Conservation (phyloP, 129 eudicot genomes). For the Arctium lappa region DNA sequence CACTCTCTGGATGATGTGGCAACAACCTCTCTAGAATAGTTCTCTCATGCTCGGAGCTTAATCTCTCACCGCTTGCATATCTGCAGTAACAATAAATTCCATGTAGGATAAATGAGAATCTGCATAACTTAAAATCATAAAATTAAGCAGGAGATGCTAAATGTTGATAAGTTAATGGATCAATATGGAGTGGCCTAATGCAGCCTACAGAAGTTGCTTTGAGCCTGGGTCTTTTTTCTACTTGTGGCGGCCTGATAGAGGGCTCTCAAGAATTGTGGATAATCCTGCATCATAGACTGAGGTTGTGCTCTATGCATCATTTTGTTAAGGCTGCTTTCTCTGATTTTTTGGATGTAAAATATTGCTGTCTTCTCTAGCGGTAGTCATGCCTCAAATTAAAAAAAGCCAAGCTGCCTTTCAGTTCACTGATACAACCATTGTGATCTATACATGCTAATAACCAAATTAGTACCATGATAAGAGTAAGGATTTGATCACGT, state of each 20-base stretch:
- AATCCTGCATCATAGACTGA: not conserved
- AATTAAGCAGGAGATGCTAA: not conserved
- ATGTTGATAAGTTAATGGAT: not conserved
- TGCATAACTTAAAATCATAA: not conserved
- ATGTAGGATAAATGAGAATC: slow-evolving; percentile 12
- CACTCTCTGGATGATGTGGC: slow-evolving; percentile 84
- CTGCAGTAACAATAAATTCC: slow-evolving; percentile 39
- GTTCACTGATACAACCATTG: too few relatives aligned
- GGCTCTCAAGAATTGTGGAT: not conserved
- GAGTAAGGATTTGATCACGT: too few relatives aligned
- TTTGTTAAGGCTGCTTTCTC: not conserved
- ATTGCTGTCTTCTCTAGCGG: too few relatives aligned
- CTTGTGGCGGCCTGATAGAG: not conserved
- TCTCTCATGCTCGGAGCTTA: slow-evolving; percentile 79
- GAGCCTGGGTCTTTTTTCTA: not conserved
- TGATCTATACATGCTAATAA: too few relatives aligned
- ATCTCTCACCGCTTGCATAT: slow-evolving; percentile 75
- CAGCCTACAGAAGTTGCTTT: not conserved
- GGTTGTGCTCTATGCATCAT: not conserved
- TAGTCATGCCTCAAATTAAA: too few relatives aligned
- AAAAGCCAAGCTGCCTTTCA: too few relatives aligned
- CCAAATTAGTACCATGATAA: too few relatives aligned
- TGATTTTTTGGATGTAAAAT: not conserved
- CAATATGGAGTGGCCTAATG: not conserved
- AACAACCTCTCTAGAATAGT: slow-evolving; percentile 75